These are phyloP conservation scores for Debaryomyces prosopidis DNA, from an alignment of 805 yeast species.

Conservation along the genomic window DNA sequence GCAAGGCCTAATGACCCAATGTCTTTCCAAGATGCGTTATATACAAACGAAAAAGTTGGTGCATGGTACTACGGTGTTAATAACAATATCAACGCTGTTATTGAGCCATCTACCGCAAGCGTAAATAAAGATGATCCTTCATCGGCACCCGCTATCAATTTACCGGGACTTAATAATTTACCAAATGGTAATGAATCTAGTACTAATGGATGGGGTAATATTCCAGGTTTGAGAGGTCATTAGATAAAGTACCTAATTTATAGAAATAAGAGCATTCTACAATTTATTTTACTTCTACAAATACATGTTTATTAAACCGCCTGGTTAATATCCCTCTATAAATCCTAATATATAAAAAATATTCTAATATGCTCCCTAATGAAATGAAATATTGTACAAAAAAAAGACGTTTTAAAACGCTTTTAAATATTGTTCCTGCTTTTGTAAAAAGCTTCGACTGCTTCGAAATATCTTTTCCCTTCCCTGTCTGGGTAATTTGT, in stretches of 20 bases:
- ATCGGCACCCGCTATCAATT: slow-evolving; percentile 11
- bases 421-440: not conserved
- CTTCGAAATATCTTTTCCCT: slow-evolving; percentile 25
- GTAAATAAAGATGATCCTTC: slow-evolving; percentile 3
- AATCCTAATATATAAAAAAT: not conserved
- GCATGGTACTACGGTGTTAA: slow-evolving; percentile 50
- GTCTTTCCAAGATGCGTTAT: slow-evolving; percentile 79
- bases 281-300: no score
- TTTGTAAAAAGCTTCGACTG: slow-evolving; percentile 23
- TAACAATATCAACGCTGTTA: slow-evolving; percentile 44
- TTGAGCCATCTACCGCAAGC: slow-evolving; percentile 19
- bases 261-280: not conserved
- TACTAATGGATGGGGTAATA: slow-evolving; percentile 10
- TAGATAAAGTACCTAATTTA: slow-evolving; percentile 1
- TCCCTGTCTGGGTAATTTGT: slow-evolving; percentile 19
- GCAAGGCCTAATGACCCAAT: slow-evolving; percentile 87
- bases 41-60: slow-evolving; percentile 54
- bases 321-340: not conserved
- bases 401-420: no score
- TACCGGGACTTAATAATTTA: slow-evolving; percentile 26
- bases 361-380: not conserved
- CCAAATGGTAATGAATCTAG: slow-evolving; percentile 8
- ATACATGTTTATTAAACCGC: not conserved
- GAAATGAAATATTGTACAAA: not conserved
- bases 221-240: slow-evolving; percentile 19